Evolutionary conservation across 2,329 filamentous ascomycete genomes (phyloP).

Genomic region (Aspergillus spinulosporus): DNA sequence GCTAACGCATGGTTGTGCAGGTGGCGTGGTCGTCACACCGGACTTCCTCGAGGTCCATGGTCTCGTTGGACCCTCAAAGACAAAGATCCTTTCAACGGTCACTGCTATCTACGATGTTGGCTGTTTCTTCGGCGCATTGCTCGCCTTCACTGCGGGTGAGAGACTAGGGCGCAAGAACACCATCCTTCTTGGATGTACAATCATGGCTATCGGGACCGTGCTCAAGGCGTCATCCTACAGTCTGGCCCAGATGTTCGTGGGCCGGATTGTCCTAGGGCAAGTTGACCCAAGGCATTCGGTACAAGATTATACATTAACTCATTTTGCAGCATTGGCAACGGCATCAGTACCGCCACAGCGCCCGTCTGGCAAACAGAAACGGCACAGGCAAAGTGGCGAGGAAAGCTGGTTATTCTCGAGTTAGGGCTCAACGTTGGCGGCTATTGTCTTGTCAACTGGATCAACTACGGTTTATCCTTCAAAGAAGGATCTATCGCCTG

Average conservation of each 20-base stretch:
- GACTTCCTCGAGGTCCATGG: constrained; percentile 54
- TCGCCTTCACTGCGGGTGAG: constrained; percentile 50
- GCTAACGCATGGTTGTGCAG: constrained; percentile 22
- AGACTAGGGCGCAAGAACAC: constrained; percentile 49
- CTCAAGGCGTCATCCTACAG: constrained; percentile 50
- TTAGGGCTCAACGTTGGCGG: constrained; percentile 55
- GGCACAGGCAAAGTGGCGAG: constrained; percentile 46
- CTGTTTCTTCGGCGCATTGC: constrained; percentile 58
- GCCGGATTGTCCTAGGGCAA: constrained; percentile 40
- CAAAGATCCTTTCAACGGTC: constrained; percentile 46
- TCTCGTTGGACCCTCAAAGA: constrained; percentile 41
- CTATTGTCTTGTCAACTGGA: constrained; percentile 54
- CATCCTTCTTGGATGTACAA: constrained; percentile 48
- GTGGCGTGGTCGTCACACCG: constrained; percentile 56
- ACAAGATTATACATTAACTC: neutral
- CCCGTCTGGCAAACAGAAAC: constrained; percentile 56
- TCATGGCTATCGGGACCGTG: constrained; percentile 52
- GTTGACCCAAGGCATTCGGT: neutral
- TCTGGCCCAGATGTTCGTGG: constrained; percentile 53
- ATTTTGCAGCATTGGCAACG: constrained; percentile 30
- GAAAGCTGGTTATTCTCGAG: constrained; percentile 50
- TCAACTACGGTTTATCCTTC: constrained; percentile 55
- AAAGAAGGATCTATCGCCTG: constrained; percentile 45
- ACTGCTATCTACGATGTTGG: constrained; percentile 62
- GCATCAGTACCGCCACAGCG: constrained; percentile 53